These are phyloP conservation scores for Nephelium lappaceum DNA, from an alignment of 345 rosid genomes.

Conservation along the genomic window DNA sequence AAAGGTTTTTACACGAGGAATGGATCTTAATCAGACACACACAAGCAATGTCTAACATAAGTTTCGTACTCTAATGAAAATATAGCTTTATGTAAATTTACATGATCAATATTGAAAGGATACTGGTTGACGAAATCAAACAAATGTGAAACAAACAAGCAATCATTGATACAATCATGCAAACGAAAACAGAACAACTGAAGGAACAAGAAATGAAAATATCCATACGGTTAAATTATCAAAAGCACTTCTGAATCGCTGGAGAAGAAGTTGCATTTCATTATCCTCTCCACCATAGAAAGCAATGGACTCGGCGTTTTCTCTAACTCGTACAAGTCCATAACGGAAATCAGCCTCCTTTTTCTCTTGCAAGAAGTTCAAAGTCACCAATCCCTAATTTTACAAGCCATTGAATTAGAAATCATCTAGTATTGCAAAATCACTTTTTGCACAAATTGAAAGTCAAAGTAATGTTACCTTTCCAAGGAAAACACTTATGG, in stretches of 20 bases:
- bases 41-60: neutral
- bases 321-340: constrained; percentile 94
- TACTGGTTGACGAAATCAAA: neutral
- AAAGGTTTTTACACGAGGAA: neutral
- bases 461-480: constrained; percentile 43
- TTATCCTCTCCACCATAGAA: constrained; percentile 93
- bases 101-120: neutral
- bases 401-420: neutral
- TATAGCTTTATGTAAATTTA: neutral
- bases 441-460: neutral
- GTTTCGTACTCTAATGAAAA: neutral
- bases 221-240: constrained; percentile 70
- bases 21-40: too few species aligned
- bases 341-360: constrained; percentile 98
- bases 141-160: neutral
- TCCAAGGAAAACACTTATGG: constrained; percentile 79
- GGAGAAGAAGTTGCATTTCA: constrained; percentile 84
- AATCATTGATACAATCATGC: neutral
- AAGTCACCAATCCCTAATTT: constrained; percentile 70
- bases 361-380: constrained; percentile 97
- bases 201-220: constrained; percentile 23
- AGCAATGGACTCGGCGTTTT: constrained; percentile 96
- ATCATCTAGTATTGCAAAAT: neutral
- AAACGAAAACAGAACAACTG: neutral
- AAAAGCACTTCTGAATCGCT: constrained; percentile 88